Conservation (phyloP, 495 filamentous ascomycete species). For the Neurospora cerealis region DNA sequence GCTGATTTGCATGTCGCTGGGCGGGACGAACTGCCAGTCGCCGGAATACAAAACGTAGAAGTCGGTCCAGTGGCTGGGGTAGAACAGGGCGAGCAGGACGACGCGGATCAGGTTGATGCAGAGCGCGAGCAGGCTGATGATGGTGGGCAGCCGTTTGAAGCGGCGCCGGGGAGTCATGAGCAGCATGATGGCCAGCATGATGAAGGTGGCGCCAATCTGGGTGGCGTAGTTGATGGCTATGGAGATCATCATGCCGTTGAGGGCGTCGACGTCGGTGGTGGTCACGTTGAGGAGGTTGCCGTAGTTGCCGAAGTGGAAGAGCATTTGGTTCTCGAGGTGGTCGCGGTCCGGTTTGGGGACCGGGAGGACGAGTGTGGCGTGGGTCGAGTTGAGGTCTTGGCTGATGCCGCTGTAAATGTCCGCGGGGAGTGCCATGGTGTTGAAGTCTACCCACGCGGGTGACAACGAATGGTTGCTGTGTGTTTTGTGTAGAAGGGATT, state of each 20-base stretch:
- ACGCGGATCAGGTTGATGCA: conserved; percentile 50
- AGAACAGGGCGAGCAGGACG: conserved; percentile 49
- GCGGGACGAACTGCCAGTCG: conserved; percentile 45
- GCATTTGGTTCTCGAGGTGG: neutral
- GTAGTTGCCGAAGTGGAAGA: neutral
- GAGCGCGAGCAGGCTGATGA: conserved; percentile 19
- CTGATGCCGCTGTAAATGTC: neutral
- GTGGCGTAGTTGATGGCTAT: conserved; percentile 58
- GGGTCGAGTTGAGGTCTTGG: neutral
- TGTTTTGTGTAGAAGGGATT: neutral
- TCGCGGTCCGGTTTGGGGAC: neutral
- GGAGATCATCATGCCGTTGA: conserved; percentile 32
- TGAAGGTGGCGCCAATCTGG: conserved; percentile 63
- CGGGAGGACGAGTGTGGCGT: neutral
- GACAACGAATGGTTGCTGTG: neutral
- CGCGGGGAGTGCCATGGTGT: neutral
- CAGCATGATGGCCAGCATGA: conserved; percentile 56
- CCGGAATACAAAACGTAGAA: conserved; percentile 48
- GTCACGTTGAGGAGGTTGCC: conserved; percentile 31
- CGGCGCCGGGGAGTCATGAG: conserved; percentile 20
- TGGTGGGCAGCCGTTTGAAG: conserved; percentile 9
- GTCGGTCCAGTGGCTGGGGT: conserved; percentile 47
- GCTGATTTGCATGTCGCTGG: conserved; percentile 37
- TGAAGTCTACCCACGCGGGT: neutral
- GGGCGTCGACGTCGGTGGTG: conserved; percentile 39